phyloP scores from a whole-genome alignment of 805 yeast genomes.

The Saccharomyces eubayanus region DNA sequence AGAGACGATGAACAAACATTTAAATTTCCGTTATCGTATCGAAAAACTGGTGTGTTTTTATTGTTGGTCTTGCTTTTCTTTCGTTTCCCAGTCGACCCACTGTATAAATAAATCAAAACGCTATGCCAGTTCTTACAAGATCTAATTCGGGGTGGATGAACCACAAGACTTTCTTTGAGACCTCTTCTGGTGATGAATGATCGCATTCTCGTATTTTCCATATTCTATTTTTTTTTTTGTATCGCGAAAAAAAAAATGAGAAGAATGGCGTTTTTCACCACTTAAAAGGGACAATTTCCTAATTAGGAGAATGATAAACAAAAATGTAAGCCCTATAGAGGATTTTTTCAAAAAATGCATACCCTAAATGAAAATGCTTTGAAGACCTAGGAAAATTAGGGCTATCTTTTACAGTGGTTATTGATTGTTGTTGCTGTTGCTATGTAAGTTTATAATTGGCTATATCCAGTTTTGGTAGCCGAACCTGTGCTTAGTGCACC shows the following conservation, averaged over 20 bases:
- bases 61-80: background rate
- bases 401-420: background rate
- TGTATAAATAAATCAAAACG: background rate
- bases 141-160: background rate
- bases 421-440: background rate
- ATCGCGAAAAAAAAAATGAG: background rate
- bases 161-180: background rate
- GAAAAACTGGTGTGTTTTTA: constrained; percentile 7
- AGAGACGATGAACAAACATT: constrained; percentile 4
- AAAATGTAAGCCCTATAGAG: background rate
- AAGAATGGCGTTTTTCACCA: background rate
- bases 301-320: background rate
- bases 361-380: background rate
- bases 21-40: constrained; percentile 1
- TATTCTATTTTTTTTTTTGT: background rate
- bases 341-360: background rate
- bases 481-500: constrained; percentile 36
- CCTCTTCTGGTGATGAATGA: background rate
- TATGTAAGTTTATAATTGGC: background rate
- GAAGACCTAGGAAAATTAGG: background rate
- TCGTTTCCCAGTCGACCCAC: background rate
- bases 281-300: background rate
- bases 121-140: background rate
- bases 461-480: constrained; percentile 34
- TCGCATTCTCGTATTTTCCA: background rate